Conservation (phyloP, 2,329 filamentous ascomycete species). For the Fusarium domesticum region DNA sequence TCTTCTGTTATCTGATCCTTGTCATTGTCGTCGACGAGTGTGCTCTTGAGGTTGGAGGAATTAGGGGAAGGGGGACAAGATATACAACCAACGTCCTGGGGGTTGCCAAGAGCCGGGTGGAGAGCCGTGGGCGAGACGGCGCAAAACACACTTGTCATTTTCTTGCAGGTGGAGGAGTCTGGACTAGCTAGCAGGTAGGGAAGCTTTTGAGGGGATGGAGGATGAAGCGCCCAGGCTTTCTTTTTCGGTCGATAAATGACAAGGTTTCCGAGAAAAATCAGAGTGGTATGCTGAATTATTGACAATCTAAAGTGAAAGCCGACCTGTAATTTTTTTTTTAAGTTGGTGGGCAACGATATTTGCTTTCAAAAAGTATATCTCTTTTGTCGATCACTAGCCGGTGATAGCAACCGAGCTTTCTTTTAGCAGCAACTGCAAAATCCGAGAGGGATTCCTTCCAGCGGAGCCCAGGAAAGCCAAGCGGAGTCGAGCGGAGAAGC, state of each 20-base stretch:
- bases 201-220: not conserved
- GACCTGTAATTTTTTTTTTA: too few species aligned
- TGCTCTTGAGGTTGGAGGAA: conserved; percentile 17
- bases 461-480: conserved; percentile 6
- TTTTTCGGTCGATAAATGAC: not conserved
- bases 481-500: conserved; percentile 26
- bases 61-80: conserved; percentile 18
- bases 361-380: too few species aligned
- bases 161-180: conserved; percentile 11
- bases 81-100: conserved; percentile 18
- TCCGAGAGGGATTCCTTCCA: too few species aligned
- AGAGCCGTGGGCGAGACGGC: conserved; percentile 47
- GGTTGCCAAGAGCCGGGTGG: conserved; percentile 49
- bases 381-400: not conserved
- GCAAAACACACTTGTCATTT: conserved; percentile 28
- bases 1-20: conserved; percentile 6
- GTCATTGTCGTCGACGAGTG: conserved; percentile 12
- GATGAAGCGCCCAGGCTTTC: not conserved
- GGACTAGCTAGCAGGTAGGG: not conserved
- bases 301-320: too few species aligned
- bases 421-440: too few species aligned
- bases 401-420: not conserved
- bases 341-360: too few species aligned
- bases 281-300: too few species aligned
- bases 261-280: too few species aligned